These are phyloP conservation scores for Neolentinus lepideus DNA, from an alignment of 1,284 basidiomycete genomes.

Conservation along the genomic window DNA sequence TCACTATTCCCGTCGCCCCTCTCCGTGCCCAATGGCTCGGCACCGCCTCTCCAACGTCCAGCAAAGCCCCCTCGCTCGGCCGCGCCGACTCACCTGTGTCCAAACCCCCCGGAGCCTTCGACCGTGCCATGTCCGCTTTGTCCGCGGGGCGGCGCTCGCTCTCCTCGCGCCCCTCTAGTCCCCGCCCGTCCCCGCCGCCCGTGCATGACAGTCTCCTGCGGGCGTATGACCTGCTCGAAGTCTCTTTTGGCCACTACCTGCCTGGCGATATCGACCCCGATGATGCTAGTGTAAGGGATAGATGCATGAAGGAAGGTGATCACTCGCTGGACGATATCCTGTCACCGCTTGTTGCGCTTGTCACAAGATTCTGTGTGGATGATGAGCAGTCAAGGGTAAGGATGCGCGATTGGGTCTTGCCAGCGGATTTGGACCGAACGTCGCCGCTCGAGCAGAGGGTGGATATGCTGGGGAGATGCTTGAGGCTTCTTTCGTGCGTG, in stretches of 20 bases:
- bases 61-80: conserved; percentile 21
- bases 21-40: conserved; percentile 48
- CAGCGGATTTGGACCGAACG: conserved; percentile 73
- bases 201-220: conserved; percentile 50
- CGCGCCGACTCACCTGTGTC: conserved; percentile 31
- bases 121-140: conserved; percentile 55
- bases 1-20: conserved; percentile 59
- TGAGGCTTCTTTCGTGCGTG: conserved; percentile 72
- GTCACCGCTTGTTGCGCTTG: conserved; percentile 66
- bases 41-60: conserved; percentile 16
- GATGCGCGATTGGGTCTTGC: conserved; percentile 62
- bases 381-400: conserved; percentile 49
- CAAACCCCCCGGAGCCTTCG: conserved; percentile 41
- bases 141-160: conserved; percentile 47
- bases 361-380: conserved; percentile 61
- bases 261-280: conserved; percentile 60
- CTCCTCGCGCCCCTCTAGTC: conserved; percentile 45
- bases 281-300: conserved; percentile 46
- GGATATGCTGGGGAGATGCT: conserved; percentile 69
- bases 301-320: conserved; percentile 40
- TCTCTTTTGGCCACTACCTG: conserved; percentile 55
- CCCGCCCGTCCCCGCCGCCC: conserved; percentile 23
- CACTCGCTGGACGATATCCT: conserved; percentile 68
- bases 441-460: conserved; percentile 63
- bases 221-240: conserved; percentile 59